A percentile compares a stretch with the other conserved stretches of the same genome.
Conservation (phyloP, 352 stramenopile genomes). For the Pythium chondricola region DNA sequence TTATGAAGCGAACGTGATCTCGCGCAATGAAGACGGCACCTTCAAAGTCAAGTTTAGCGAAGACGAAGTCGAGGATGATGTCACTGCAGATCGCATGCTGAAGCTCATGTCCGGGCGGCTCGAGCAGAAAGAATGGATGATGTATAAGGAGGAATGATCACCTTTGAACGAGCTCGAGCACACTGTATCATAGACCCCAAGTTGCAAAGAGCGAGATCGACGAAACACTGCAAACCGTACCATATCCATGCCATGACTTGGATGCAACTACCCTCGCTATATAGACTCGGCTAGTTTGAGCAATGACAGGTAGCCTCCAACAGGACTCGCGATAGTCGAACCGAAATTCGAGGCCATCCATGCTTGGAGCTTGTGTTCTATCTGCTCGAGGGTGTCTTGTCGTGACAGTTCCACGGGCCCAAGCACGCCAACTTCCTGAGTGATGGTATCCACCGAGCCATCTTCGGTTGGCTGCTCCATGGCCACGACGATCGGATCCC, state of each 20-base stretch:
- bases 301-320: conserved; percentile 41
- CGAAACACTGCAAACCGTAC: background rate
- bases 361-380: conserved; percentile 49
- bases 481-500: conserved; percentile 33
- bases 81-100: conserved; percentile 34
- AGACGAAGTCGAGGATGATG: conserved; percentile 48
- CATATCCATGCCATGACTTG: too few relatives aligned
- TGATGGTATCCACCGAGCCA: background rate
- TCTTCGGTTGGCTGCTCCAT: conserved; percentile 9
- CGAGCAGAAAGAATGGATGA: conserved; percentile 69
- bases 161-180: background rate
- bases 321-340: conserved; percentile 21
- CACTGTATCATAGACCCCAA: background rate
- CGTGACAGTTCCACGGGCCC: conserved; percentile 42
- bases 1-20: conserved; percentile 51
- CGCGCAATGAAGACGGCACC: conserved; percentile 40
- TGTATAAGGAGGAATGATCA: conserved; percentile 48
- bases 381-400: conserved; percentile 40
- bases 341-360: conserved; percentile 48
- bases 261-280: too few relatives aligned
- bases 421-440: conserved; percentile 26
- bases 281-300: conserved; percentile 39
- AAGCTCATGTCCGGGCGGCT: conserved; percentile 65
- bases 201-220: background rate
- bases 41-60: conserved; percentile 63